Conservation (phyloP, 768 basidiomycete species). For the Lentinula raphanica region DNA sequence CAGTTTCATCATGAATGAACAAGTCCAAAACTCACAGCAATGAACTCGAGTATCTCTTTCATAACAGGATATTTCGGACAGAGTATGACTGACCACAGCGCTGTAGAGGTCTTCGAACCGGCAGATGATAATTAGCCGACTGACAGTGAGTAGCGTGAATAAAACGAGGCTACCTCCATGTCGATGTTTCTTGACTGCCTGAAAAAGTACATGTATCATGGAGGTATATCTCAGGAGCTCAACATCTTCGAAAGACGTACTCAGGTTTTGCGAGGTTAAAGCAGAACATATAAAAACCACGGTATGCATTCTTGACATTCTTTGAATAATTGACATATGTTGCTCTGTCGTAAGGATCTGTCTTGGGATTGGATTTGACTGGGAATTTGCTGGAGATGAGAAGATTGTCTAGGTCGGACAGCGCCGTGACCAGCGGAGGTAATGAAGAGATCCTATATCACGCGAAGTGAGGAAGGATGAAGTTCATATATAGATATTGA, state of each 20-base stretch:
- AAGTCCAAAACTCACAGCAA: slow-evolving; percentile 39
- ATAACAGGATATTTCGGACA: slow-evolving; percentile 63
- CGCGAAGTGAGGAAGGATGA: background rate
- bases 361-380: slow-evolving; percentile 26
- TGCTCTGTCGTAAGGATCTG: slow-evolving; percentile 48
- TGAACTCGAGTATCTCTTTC: slow-evolving; percentile 59
- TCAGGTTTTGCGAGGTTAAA: slow-evolving; percentile 67
- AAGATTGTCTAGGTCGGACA: slow-evolving; percentile 61
- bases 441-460: slow-evolving; percentile 45
- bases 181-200: slow-evolving; percentile 75
- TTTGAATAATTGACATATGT: slow-evolving; percentile 45
- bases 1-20: background rate
- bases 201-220: too few relatives aligned
- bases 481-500: slow-evolving; percentile 6
- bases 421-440: slow-evolving; percentile 39
- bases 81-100: slow-evolving; percentile 74
- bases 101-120: slow-evolving; percentile 52
- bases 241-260: slow-evolving; percentile 40
- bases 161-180: slow-evolving; percentile 52
- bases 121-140: background rate
- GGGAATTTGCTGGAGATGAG: slow-evolving; percentile 48
- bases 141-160: slow-evolving; percentile 10
- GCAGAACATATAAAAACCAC: slow-evolving; percentile 64
- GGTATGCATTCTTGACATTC: slow-evolving; percentile 49
- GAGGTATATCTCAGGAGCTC: background rate